Conservation (phyloP, 2,329 filamentous ascomycete species). For the Tolypocladium guangdongense region DNA sequence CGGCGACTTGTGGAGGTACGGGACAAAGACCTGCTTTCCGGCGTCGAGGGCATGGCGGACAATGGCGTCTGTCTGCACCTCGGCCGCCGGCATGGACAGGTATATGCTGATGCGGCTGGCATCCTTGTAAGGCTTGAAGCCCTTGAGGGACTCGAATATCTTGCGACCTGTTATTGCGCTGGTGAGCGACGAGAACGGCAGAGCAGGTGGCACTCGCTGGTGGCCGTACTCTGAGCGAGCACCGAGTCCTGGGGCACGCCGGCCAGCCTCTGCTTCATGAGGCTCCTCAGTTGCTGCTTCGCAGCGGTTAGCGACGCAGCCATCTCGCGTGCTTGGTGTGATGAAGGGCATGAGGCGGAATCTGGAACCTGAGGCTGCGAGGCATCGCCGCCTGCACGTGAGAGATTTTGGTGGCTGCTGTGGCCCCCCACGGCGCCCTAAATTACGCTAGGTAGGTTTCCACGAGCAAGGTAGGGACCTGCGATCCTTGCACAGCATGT, state of each 20-base stretch:
- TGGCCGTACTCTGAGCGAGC: slow-evolving; percentile 55
- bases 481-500: neutral
- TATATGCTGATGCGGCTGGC: slow-evolving; percentile 76
- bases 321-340: slow-evolving; percentile 25
- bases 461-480: too few species aligned
- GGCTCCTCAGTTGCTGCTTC: slow-evolving; percentile 64
- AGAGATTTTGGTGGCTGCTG: neutral
- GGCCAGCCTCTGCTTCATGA: slow-evolving; percentile 58
- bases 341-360: neutral
- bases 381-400: neutral
- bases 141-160: slow-evolving; percentile 54
- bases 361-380: neutral
- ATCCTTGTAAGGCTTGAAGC: slow-evolving; percentile 61
- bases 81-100: slow-evolving; percentile 80
- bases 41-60: slow-evolving; percentile 66
- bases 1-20: slow-evolving; percentile 64
- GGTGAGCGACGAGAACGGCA: neutral
- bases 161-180: slow-evolving; percentile 41
- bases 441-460: too few species aligned
- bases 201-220: neutral
- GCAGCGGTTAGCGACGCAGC: slow-evolving; percentile 46
- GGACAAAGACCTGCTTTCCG: slow-evolving; percentile 84
- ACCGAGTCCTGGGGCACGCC: slow-evolving; percentile 51
- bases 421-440: neutral
- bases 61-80: slow-evolving; percentile 75